Base-by-base conservation (phyloP, 805 yeast genomes). In the Schizosaccharomyces pombe region DNA sequence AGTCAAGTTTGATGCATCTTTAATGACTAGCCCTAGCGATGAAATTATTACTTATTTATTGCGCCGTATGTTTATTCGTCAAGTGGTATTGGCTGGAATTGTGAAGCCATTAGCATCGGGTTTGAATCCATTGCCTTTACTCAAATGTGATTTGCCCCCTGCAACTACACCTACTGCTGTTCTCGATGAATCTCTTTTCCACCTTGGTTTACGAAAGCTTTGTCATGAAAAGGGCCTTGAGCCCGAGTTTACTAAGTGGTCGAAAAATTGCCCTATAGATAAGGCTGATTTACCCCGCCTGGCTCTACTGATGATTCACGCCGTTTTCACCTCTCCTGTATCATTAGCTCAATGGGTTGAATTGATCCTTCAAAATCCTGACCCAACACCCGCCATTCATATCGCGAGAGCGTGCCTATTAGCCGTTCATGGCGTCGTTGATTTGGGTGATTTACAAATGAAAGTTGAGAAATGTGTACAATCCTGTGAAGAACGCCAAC, bases 331-430 rank as follows among this genome's bases (percentile, higher is more conserved):
- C 26, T 19, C 49, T 43, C 49, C 49, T 1, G 30, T 5, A 5
- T 8, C 30, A 3, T 22, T 43, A 16, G 28, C 49, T 8, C 49
- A 26, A 6, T 43, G 49, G 49, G 49, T 43, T 6, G 49, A 43
- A 9, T 5, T 43, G 6, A 43, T 43, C 26, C 26, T 43, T 9
- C 49, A 22, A n/a, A 28, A 43, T 43, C 49, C 49, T n/a, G 49
- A 43, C 26, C 49, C 49, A n/a, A 22, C 49, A 5, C 49, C 49
- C 31, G 49, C 49, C 49, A 43, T 43, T 19, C 49, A 43, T 24
- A 43, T 43, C 4, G 49, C 49, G 2, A 19, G 49, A 22, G 49
- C 49, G 12, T 43, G 49, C n/a, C 26, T 43, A 29, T 30, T 43
- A 14, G 49, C 49, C 30, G 49, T 43, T 9, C 28, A 24, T 14